Percentiles rank a stretch among this genome's conserved stretches.
Evolutionary conservation across 192 early-diverging fungal species (phyloP).

Genomic region (Coemansia sp.): DNA sequence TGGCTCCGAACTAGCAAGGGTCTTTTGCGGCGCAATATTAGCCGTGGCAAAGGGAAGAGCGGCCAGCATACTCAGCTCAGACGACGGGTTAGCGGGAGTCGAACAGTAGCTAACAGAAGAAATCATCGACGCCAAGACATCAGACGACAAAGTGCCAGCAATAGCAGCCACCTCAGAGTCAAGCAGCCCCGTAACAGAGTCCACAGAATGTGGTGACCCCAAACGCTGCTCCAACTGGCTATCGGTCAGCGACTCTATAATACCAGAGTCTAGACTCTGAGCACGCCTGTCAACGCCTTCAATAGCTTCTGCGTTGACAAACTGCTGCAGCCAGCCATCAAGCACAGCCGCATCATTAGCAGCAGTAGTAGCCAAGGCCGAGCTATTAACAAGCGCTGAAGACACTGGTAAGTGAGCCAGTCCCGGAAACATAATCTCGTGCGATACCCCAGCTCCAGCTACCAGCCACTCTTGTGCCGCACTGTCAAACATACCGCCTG

Average conservation of each 20-base stretch:
- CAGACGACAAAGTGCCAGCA: conserved; percentile 19
- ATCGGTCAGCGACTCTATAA: not conserved
- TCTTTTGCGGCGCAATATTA: conserved; percentile 50
- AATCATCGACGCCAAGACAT: conserved; percentile 28
- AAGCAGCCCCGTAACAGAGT: conserved; percentile 3
- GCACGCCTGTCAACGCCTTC: conserved; percentile 15
- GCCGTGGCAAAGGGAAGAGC: conserved; percentile 32
- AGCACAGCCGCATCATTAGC: conserved; percentile 29
- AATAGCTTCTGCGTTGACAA: conserved; percentile 39
- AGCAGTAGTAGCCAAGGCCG: not conserved
- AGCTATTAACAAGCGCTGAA: not conserved
- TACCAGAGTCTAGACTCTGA: not conserved
- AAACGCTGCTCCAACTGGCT: not conserved
- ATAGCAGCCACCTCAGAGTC: conserved; percentile 19
- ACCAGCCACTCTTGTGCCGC: conserved; percentile 22
- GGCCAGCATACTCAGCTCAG: conserved; percentile 33
- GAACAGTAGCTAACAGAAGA: conserved; percentile 13
- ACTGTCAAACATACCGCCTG: not conserved
- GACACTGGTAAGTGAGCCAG: conserved; percentile 1
- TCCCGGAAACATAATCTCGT: conserved; percentile 23
- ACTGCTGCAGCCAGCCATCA: conserved; percentile 56
- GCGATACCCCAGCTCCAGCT: not conserved
- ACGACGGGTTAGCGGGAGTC: not conserved
- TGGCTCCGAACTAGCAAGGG: conserved; percentile 21
- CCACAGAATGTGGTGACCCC: conserved; percentile 7